Base-by-base conservation (phyloP, 257 asterid species). In the Haberlea rhodopensis region DNA sequence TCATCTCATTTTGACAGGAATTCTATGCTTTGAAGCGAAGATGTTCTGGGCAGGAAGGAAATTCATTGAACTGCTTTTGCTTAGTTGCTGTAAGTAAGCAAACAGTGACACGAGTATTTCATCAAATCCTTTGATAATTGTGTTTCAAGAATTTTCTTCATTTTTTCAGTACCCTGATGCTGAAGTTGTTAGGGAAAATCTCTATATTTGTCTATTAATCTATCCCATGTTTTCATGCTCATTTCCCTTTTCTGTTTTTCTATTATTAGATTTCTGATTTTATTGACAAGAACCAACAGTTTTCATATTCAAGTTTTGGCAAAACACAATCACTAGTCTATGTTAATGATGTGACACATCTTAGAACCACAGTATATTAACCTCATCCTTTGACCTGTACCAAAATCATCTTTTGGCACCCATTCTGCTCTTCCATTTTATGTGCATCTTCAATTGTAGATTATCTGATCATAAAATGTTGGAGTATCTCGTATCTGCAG, bases 11-110 rank as follows among this genome's bases (percentile, higher is more conserved):
- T 58, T 20, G 73, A 61, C 87, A 91, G 98, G 98, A 91, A 78
- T 91, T 88, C 76, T 83, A 86, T 78, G 88, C 95, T 69, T 69
- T 91, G 79, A 91, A 87, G 79, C 81, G 83, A 56, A 86, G 95
- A 77, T 91, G 98, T 80, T 77, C 62, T 54, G 82, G 84, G 15
- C 96, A 82, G 82, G 90, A 84, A 53, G 91, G 95, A 66, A 91
- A 82, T 60, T 85, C 90, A 27, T 76, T 83, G 77, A 88, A 85
- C 75, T 91, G 96, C 83, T 83, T 81, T 67, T 91, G 98, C 84
- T 81, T 86, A 63, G 87, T 91, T 76, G 90, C 95, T 34, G 98
- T 91, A 82, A 71, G 91, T 73, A 56, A 70, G 15, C 63, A 21
- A 46, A 64, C 48, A 45, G 32, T 49, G 64, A 24, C 53, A 29